Evolutionary conservation across 306 rosid species (phyloP), one percentile per base, ranked within the genome.

Genomic region (Acacia confusa): DNA sequence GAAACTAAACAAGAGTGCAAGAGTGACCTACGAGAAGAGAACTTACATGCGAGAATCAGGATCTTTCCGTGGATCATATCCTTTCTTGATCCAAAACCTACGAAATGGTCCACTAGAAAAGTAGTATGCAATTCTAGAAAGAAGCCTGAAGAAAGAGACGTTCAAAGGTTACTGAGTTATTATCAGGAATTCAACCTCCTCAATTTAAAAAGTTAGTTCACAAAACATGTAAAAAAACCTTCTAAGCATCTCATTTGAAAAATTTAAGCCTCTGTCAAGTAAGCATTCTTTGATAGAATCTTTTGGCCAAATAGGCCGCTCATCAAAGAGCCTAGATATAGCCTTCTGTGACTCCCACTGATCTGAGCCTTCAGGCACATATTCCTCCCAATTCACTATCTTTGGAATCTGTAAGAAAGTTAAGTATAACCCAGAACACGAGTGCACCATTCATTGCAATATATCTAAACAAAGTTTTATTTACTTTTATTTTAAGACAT

Each of bases 11-110:
- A 79, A 43, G 22, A 77, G 81, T 47, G 69, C 73, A 81, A 80
- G 68, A 44, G 79, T 60, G 32, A 78, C 70, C 17, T 34, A 53
- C 61, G 57, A 47, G 78, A 77, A 41, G 32, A 71, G 75, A 76
- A 60, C 97, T 90, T 80, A 95, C 98, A 88, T 89, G 87, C 91
- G 91, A 88, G 98, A 95, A 73, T 80, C 89, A 52, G 88, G 86
- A 72, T 90, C 93, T 84, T 92, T 90, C 75, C 99, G 96, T 71
- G 98, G 99, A 88, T 95, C 98, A 75, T 92, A 95, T 81, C 98
- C 99, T 80, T 88, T 95, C 89, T 83, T 95, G 70, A 95, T 93
- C 99, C 98, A 92, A 63, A 95, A 93, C 85, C 98, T 88, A 66
- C 82, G 90, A 89, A 92, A 95, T 67, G 99, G 99, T 79, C 99